Conservation (phyloP, 192 early-diverging fungal species). For the Jimgerdemannia flammicorona region DNA sequence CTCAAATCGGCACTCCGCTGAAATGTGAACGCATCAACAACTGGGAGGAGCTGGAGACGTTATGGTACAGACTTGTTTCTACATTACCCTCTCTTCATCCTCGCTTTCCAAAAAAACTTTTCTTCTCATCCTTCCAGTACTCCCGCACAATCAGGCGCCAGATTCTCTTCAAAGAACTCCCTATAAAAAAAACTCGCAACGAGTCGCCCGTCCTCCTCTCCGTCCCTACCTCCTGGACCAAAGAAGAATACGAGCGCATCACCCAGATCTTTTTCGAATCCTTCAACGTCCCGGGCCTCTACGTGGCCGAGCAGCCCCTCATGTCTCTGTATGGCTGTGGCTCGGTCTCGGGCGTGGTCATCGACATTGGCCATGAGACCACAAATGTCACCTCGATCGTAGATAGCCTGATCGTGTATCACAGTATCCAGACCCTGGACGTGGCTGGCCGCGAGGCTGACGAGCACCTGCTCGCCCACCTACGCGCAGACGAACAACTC, state of each 20-base stretch:
- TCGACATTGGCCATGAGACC: conserved; percentile 87
- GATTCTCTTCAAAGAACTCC: conserved; percentile 73
- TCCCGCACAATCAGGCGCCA: conserved; percentile 50
- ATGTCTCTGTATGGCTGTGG: conserved; percentile 78
- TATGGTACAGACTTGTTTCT: conserved; percentile 44
- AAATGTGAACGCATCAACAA: conserved; percentile 55
- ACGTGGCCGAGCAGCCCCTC: conserved; percentile 81
- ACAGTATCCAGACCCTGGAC: conserved; percentile 56
- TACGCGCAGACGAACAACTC: conserved; percentile 50
- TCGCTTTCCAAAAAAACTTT: background rate
- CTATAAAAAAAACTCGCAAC: conserved; percentile 72
- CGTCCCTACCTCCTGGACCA: conserved; percentile 81
- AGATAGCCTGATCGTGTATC: conserved; percentile 65
- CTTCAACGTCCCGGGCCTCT: conserved; percentile 80
- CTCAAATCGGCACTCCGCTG: conserved; percentile 45
- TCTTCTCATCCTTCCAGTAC: background rate
- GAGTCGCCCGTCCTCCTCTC: conserved; percentile 72
- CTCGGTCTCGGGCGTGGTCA: conserved; percentile 72
- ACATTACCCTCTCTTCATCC: background rate
- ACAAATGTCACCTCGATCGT: conserved; percentile 80
- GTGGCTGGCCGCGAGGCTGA: conserved; percentile 73
- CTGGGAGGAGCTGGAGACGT: conserved; percentile 70
- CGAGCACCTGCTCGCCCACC: conserved; percentile 51
- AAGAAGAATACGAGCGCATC: conserved; percentile 71
- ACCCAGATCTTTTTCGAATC: conserved; percentile 92